A percentile compares a stretch with the other conserved stretches of the same genome.
phyloP scores from a whole-genome alignment of 495 filamentous ascomycete genomes.

The Podospora appendiculata region DNA sequence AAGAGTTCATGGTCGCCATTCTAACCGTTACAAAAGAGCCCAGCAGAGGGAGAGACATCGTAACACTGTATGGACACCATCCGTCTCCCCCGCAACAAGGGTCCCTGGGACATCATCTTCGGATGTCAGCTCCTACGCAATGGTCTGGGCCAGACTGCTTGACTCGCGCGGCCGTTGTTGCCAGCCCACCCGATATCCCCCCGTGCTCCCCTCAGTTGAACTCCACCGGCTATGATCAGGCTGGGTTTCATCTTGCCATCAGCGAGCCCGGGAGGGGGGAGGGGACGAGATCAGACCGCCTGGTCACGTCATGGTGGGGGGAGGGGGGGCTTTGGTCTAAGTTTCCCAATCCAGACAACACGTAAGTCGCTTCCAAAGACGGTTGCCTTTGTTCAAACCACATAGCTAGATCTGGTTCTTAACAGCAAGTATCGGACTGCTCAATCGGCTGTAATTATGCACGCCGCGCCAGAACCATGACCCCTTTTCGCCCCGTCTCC shows the following conservation, averaged over 20 bases:
- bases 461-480: too few species aligned
- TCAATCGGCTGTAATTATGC: too few species aligned
- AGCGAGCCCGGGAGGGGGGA: background rate
- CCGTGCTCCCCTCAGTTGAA: background rate
- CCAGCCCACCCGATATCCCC: background rate
- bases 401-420: too few species aligned
- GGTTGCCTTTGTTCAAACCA: too few species aligned
- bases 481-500: too few species aligned
- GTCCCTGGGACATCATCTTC: background rate
- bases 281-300: background rate
- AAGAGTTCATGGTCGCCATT: background rate
- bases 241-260: background rate
- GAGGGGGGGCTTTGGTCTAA: too few species aligned
- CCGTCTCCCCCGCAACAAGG: background rate
- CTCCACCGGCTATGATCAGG: background rate
- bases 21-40: background rate
- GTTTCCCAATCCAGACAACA: too few species aligned
- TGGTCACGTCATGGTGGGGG: background rate
- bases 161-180: background rate
- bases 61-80: background rate
- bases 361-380: too few species aligned
- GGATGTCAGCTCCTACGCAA: background rate
- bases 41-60: background rate
- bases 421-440: too few species aligned
- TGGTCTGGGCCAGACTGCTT: background rate